Evolutionary conservation across 2,329 filamentous ascomycete species (phyloP).

Genomic region (Fusarium sp.): DNA sequence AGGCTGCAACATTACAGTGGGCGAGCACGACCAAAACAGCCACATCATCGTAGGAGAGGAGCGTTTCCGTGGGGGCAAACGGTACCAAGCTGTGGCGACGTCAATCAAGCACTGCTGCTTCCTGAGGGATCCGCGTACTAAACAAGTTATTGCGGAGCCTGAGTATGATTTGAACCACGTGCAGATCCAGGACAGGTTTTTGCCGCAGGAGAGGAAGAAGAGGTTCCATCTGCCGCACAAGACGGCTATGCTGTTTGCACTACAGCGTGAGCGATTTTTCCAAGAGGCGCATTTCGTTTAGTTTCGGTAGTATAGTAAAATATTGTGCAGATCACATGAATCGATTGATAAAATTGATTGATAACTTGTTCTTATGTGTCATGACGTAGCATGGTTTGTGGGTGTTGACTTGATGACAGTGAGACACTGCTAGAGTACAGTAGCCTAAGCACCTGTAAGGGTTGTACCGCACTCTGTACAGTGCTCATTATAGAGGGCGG

Average conservation of each 20-base stretch:
- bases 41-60: constrained; percentile 46
- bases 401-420: background rate
- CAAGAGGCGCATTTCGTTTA: constrained; percentile 43
- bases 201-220: constrained; percentile 46
- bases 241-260: constrained; percentile 44
- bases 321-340: background rate
- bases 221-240: constrained; percentile 46
- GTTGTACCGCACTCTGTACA: background rate
- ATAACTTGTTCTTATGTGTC: background rate
- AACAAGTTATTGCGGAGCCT: constrained; percentile 44
- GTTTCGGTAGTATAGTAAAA: background rate
- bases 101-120: constrained; percentile 47
- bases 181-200: constrained; percentile 41
- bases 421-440: background rate
- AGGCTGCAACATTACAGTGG: constrained; percentile 44
- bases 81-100: constrained; percentile 44
- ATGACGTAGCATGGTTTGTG: constrained; percentile 7
- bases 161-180: constrained; percentile 39
- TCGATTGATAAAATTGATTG: constrained; percentile 4
- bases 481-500: background rate
- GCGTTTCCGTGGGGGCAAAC: constrained; percentile 42
- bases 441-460: background rate
- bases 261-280: constrained; percentile 46
- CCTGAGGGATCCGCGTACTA: constrained; percentile 45
- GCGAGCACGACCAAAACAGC: constrained; percentile 46